These are phyloP conservation scores for Vitis amurensis DNA, from an alignment of 164 flowering plant genomes.

Conservation along the genomic window DNA sequence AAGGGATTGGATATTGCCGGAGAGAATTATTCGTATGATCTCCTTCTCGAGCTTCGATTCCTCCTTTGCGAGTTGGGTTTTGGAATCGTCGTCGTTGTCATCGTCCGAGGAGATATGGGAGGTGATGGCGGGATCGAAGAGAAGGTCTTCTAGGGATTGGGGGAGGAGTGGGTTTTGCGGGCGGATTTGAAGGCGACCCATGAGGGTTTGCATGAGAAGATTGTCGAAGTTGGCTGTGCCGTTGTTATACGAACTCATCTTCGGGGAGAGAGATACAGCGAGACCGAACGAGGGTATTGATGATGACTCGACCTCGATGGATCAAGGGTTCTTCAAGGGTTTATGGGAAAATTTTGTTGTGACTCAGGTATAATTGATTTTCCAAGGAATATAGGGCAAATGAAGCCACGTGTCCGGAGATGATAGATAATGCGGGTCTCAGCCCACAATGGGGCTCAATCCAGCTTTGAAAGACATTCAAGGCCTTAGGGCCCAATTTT, in stretches of 20 bases:
- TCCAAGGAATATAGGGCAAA: no score
- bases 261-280: not conserved
- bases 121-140: constrained; percentile 29
- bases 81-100: constrained; percentile 30
- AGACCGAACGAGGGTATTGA: not conserved
- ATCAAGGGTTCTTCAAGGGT: no score
- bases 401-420: no score
- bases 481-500: no score
- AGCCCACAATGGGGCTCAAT: no score
- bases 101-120: constrained; percentile 12
- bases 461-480: no score
- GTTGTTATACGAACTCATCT: constrained; percentile 38
- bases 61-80: constrained; percentile 58
- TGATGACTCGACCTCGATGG: not conserved
- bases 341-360: no score
- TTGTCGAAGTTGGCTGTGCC: constrained; percentile 28
- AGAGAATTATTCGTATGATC: constrained; percentile 50
- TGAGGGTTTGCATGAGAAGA: constrained; percentile 67
- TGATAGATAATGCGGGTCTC: no score
- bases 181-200: constrained; percentile 70
- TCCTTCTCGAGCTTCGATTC: constrained; percentile 83
- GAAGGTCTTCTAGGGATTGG: constrained; percentile 67
- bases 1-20: constrained; percentile 57
- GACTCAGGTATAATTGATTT: not conserved
- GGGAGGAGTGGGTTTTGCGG: constrained; percentile 43